Evolutionary conservation across 2,329 filamentous ascomycete genomes (phyloP).

Genomic region (Plenodomus tracheiphilus): DNA sequence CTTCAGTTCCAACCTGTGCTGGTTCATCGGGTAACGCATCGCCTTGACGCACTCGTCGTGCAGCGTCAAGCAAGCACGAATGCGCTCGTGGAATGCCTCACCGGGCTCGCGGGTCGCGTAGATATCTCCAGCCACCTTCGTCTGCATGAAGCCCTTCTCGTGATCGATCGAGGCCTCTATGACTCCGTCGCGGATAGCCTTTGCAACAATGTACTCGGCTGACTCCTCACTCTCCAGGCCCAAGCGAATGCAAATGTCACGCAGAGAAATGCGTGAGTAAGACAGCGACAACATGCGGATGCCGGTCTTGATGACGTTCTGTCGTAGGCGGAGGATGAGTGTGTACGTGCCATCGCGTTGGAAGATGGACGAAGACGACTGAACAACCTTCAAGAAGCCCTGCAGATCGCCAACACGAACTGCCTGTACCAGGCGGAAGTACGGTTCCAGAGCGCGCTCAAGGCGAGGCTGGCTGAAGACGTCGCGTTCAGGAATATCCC

Average conservation of each 20-base stretch:
- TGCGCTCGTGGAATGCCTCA: slow-evolving; percentile 97
- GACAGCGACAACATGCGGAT: slow-evolving; percentile 99
- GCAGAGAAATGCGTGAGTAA: slow-evolving; percentile 94
- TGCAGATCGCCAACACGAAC: slow-evolving; percentile 96
- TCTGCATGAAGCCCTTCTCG: slow-evolving; percentile 97
- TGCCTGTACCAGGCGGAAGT: slow-evolving; percentile 90
- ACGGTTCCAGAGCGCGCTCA: slow-evolving; percentile 86
- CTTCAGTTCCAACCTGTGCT: slow-evolving; percentile 94
- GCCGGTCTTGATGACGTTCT: slow-evolving; percentile 99
- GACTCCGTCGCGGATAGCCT: slow-evolving; percentile 95
- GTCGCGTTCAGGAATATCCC: slow-evolving; percentile 93
- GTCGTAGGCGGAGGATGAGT: slow-evolving; percentile 87
- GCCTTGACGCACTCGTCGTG: slow-evolving; percentile 99
- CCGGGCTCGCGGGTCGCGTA: slow-evolving; percentile 95
- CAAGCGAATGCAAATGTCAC: slow-evolving; percentile 94
- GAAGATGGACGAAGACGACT: slow-evolving; percentile 80
- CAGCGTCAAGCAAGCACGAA: slow-evolving; percentile 84
- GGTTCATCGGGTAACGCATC: slow-evolving; percentile 99
- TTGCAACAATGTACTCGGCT: slow-evolving; percentile 98
- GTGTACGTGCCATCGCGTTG: slow-evolving; percentile 94
- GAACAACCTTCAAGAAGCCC: slow-evolving; percentile 86
- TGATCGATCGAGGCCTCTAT: slow-evolving; percentile 95
- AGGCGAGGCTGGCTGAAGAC: slow-evolving; percentile 89
- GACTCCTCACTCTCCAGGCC: slow-evolving; percentile 95
- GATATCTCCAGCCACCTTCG: slow-evolving; percentile 92